A percentile compares a stretch with the other conserved stretches of the same genome.
phyloP scores from a whole-genome alignment of 164 flowering plant genomes.

The Paratinospora sagittata region DNA sequence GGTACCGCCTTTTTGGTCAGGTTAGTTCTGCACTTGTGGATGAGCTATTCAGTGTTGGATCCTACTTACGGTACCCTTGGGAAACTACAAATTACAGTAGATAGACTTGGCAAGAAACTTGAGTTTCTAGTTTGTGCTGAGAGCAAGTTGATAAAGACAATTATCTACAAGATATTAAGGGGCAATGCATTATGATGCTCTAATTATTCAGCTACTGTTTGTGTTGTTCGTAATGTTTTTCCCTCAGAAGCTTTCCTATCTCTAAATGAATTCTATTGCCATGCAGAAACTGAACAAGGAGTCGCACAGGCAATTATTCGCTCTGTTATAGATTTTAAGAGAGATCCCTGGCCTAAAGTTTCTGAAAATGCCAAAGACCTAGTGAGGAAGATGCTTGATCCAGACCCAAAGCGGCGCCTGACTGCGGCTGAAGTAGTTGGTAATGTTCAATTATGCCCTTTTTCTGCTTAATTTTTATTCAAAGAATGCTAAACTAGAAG shows the following conservation, averaged over 20 bases:
- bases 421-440: conserved; percentile 89
- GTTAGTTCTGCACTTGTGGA: conserved; percentile 30
- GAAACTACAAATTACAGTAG: not conserved
- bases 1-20: conserved; percentile 97
- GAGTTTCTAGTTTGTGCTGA: not conserved
- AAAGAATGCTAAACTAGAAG: no score
- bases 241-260: not conserved
- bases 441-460: conserved; percentile 21
- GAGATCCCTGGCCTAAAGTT: conserved; percentile 95
- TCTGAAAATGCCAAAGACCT: conserved; percentile 92
- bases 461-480: not conserved
- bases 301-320: conserved; percentile 96
- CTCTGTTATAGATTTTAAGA: conserved; percentile 67
- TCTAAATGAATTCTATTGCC: not conserved
- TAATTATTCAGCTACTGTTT: not conserved
- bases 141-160: not conserved
- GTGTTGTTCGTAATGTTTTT: not conserved
- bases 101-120: not conserved
- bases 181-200: not conserved
- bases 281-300: conserved; percentile 95
- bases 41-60: not conserved
- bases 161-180: not conserved
- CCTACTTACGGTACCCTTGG: not conserved
- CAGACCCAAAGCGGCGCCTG: conserved; percentile 66
- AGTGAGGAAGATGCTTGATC: conserved; percentile 83